Base-by-base conservation (phyloP, 2,329 filamentous ascomycete species). In the Colletotrichum tropicicola region DNA sequence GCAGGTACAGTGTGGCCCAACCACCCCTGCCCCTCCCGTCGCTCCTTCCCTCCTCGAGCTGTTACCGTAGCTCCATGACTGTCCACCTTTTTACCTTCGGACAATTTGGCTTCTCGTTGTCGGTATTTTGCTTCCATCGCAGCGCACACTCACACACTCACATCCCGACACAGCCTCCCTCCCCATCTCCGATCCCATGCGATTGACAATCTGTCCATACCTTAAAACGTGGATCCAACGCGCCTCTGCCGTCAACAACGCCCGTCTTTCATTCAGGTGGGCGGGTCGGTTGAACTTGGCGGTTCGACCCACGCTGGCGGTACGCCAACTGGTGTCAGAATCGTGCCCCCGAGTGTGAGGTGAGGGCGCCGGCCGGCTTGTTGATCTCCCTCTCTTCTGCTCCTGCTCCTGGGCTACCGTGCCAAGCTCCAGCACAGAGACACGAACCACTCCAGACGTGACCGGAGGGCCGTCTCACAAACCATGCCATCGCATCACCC, bases 231-330 rank as follows among this genome's bases (percentile, higher is more conserved):
- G 61, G 57, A 61, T 30, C 57, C 61, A 57, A 63, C 45, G 60
- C 17, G 37, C 37, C 37, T n/a, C 54, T 23, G 21, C 37, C 43
- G 39, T 19, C 39, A 23, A 43, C 39, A 39, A 23, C 35, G 57
- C 37, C 44, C 49, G 57, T 55, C 49, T 27, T 49, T 61, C 30
- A 15, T 32, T 65, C 57, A 65, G 48, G 58, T 65, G 49, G 21
- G 56, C 60, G 56, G 60, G 60, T 64, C 56, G 56, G 9, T 54
- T n/a, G 44, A 44, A 6, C 61, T 65, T 55, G 43, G 61, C 61
- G 51, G 57, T 55, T 65, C 48, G 61, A 65, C 57, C 61, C 61
- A 56, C 44, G 57, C 43, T 51, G 61, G 25, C 61, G 61, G 61
- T 55, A 65, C 44, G 35, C 43, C 61, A 55, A 28, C 44, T 37